Evolutionary conservation across 331 rosid genomes (phyloP).

Genomic region (Prunus yedoensis): DNA sequence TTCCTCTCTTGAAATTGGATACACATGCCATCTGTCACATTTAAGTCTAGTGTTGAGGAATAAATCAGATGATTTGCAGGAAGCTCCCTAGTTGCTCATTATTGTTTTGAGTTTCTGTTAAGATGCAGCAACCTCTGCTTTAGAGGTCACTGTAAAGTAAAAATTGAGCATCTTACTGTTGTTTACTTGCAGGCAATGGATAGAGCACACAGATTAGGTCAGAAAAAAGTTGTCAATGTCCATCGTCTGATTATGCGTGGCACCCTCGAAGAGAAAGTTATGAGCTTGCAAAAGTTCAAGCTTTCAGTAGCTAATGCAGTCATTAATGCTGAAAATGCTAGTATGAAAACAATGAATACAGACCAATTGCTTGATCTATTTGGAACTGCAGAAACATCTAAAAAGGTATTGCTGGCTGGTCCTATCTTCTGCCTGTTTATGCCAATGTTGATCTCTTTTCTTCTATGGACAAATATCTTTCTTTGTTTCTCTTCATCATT

Average conservation of each 20-base stretch:
- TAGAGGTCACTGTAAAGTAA: too few relatives aligned
- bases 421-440: not conserved
- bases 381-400: constrained; percentile 71
- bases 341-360: constrained; percentile 98
- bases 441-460: not conserved
- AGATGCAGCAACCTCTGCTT: too few relatives aligned
- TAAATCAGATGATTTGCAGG: not conserved
- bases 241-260: constrained; percentile 99
- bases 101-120: constrained; percentile 2
- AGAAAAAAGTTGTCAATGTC: constrained; percentile 88
- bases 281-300: constrained; percentile 91
- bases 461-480: not conserved
- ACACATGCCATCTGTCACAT: not conserved
- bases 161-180: not conserved
- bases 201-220: constrained; percentile 97
- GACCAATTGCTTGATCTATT: constrained; percentile 96
- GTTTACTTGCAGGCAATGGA: constrained; percentile 81
- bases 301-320: constrained; percentile 92
- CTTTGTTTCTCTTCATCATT: not conserved
- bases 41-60: not conserved
- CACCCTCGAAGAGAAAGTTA: constrained; percentile 94
- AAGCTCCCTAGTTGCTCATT: not conserved
- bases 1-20: not conserved
- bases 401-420: constrained; percentile 52
- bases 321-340: constrained; percentile 90